Base-by-base conservation (phyloP, 257 asterid genomes). In the Petunia secreta region DNA sequence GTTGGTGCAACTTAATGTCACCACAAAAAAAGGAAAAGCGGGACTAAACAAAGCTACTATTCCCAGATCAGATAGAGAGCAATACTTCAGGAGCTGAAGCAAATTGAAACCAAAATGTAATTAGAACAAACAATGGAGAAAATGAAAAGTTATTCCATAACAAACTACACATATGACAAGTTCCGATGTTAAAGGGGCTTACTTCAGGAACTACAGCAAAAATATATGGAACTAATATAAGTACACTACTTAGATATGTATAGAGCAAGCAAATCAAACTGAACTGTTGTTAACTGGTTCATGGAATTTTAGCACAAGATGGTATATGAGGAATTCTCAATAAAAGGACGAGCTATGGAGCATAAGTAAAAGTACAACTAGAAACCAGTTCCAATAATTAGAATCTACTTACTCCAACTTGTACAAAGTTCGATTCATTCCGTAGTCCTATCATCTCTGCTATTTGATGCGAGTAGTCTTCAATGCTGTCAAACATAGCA, bases 391-490 rank as follows among this genome's bases (percentile, higher is more conserved):
- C 60, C 16, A 63, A 50, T 37, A 69, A 81, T 75, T 57, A 59
- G 53, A 14, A 36, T 77, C 67, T 84, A 90, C 99, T 88, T 86
- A 96, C 99, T 40, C 99, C 98, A 14, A 97, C 97, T 86, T 91
- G 93, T 83, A 86, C 80, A 75, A 96, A 92, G 87, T 93, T 90
- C 71, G 98, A 92, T 53, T 88, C 98, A 78, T 96, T 94, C 81
- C 98, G 89, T 39, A 92, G 88, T 79, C 97, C 99, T 84, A 96
- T 89, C 90, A 96, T 96, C 86, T 92, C 98, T 3, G 99, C 98
- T 84, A 96, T 94, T 90, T 96, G 99, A 85, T 92, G 99, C 0
- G 99, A 89, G 84, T 96, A 96, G 84, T 96, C 99, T 87, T 96
- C 98, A 73, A 96, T 81, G 55, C 87, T 97, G 87, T 94, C 99